A percentile compares a stretch with the other conserved stretches of the same genome.
Evolutionary conservation across 352 stramenopile genomes (phyloP).

Genomic region (Phytophthora melonis): DNA sequence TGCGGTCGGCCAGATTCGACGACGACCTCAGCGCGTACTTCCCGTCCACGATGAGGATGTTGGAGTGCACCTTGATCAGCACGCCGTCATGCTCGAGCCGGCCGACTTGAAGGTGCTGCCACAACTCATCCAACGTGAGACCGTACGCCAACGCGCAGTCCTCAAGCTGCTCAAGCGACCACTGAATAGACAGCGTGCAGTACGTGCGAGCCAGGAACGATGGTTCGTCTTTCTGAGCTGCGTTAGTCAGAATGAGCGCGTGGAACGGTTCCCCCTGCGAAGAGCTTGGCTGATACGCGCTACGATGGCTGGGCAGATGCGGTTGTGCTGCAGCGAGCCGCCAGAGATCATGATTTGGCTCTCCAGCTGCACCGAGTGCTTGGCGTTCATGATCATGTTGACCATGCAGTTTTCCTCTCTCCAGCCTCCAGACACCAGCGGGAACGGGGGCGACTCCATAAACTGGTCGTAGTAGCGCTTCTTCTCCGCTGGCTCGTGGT

Average conservation of each 20-base stretch:
- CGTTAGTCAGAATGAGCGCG: slow-evolving; percentile 77
- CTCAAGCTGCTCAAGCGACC: slow-evolving; percentile 79
- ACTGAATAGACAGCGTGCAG: slow-evolving; percentile 81
- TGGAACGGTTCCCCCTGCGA: slow-evolving; percentile 51
- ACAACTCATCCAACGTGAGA: slow-evolving; percentile 49
- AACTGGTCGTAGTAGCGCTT: slow-evolving; percentile 68
- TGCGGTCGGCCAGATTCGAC: slow-evolving; percentile 82
- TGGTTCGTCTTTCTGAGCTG: slow-evolving; percentile 79
- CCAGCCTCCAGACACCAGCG: slow-evolving; percentile 77
- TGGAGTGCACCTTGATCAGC: slow-evolving; percentile 83
- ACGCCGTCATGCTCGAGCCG: slow-evolving; percentile 56
- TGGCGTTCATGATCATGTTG: slow-evolving; percentile 80
- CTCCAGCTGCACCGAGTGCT: slow-evolving; percentile 73
- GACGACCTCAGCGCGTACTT: slow-evolving; percentile 75
- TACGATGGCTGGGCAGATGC: slow-evolving; percentile 72
- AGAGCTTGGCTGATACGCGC: slow-evolving; percentile 56
- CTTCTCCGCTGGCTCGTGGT: slow-evolving; percentile 53
- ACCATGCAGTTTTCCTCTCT: slow-evolving; percentile 85
- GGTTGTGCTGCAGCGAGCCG: slow-evolving; percentile 76
- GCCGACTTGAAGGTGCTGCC: slow-evolving; percentile 57
- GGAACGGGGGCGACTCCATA: slow-evolving; percentile 68
- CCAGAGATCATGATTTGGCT: slow-evolving; percentile 88
- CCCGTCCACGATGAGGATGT: slow-evolving; percentile 83
- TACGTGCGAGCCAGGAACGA: slow-evolving; percentile 81
- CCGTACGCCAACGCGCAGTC: slow-evolving; percentile 54